Base-by-base conservation (phyloP, 768 basidiomycete species). In the Podaxis rugospora region DNA sequence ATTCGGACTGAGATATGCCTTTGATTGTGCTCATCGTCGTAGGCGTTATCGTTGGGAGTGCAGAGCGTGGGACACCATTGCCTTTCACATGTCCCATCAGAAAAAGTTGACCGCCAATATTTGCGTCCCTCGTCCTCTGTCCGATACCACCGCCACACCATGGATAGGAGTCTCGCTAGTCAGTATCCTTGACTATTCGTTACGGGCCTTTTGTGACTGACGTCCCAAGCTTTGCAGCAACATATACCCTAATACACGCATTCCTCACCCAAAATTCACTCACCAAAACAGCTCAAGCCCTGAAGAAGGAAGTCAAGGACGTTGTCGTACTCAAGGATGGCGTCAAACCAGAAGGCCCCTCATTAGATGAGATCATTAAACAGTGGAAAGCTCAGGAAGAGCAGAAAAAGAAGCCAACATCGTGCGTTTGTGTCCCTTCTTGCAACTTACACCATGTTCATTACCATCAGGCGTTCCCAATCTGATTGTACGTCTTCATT, bases 211-310 rank as follows among this genome's bases (percentile, higher is more conserved):
- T 40, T 62, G 18, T 57, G 56, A 57, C 40, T 58, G 46, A 65
- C 55, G 47, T 28, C 52, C 7, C 56, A 46, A 56, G 40, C 54
- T 40, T 46, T 62, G 21, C 68, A 93, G 92, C 79, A 23, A 87
- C 89, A 3, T 95, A 93, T 77, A 81, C 84, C 65, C 74, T 92
- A 53, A 85, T 95, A 61, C 82, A 92, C 68, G 76, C 83, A 7
- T 95, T 94, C 74, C 78, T 95, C 39, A 76, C 72, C 61, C 82
- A 85, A 67, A 84, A 80, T 51, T 79, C 82, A 0, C 88, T 93
- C 70, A 69, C 70, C 32, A 91, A 91, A 66, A 89, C 85, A 6
- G 92, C 92, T 7, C 76, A 81, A 60, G 86, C 88, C 0, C 75
- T 93, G 53, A 90, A 84, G 75, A 90, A 87, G 65, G 89, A 89